phyloP scores from a whole-genome alignment of 192 early-diverging fungal genomes.

The Mortierella alpina region DNA sequence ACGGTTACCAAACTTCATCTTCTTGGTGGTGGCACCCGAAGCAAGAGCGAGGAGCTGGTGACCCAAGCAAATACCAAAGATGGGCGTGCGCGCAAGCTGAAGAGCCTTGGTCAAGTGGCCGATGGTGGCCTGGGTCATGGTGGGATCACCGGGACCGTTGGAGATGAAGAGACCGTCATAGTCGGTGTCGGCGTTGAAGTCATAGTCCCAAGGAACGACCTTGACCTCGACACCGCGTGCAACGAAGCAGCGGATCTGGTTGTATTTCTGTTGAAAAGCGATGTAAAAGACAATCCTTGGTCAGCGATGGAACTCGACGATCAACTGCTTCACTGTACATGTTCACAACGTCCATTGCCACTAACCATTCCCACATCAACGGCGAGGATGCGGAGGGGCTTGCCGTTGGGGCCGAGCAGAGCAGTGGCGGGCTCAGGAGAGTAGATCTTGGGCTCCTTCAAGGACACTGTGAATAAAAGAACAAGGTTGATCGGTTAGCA shows the following conservation, averaged over 20 bases:
- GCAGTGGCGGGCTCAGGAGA: slow-evolving; percentile 69
- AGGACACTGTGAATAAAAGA: slow-evolving; percentile 71
- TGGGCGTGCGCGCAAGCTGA: slow-evolving; percentile 79
- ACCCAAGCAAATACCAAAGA: slow-evolving; percentile 99
- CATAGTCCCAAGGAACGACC: slow-evolving; percentile 97
- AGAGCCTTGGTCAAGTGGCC: slow-evolving; percentile 77
- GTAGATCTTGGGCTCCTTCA: slow-evolving; percentile 83
- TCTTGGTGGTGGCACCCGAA: slow-evolving; percentile 89
- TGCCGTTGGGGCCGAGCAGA: slow-evolving; percentile 66
- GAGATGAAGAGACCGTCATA: slow-evolving; percentile 93
- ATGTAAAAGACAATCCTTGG: neutral
- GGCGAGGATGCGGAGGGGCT: slow-evolving; percentile 87
- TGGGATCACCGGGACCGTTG: slow-evolving; percentile 98
- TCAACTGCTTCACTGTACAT: neutral
- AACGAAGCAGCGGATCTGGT: slow-evolving; percentile 98
- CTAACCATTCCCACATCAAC: slow-evolving; percentile 94
- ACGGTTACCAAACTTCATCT: slow-evolving; percentile 99
- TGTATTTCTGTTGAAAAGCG: slow-evolving; percentile 76
- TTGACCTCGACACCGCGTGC: slow-evolving; percentile 93
- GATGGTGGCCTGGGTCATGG: slow-evolving; percentile 82
- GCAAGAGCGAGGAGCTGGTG: slow-evolving; percentile 97
- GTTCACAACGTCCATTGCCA: neutral
- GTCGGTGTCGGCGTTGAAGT: slow-evolving; percentile 81
- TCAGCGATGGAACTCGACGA: neutral
- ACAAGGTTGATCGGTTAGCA: neutral